Evolutionary conservation across 2,329 filamentous ascomycete species (phyloP).

Genomic region (Fonsecaea monophora): DNA sequence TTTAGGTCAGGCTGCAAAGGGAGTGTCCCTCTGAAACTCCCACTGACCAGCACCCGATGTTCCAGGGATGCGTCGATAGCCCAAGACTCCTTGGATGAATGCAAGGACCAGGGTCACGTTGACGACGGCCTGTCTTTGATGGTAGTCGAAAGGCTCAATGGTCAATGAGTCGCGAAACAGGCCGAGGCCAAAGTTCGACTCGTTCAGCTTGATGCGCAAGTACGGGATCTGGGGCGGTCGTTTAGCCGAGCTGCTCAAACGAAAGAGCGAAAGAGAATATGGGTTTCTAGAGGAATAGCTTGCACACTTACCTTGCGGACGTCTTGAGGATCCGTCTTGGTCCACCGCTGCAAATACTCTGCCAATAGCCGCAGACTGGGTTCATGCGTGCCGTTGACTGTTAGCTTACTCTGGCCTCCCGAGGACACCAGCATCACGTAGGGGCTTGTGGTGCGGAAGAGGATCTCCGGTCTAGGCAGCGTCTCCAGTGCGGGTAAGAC

Average conservation of each 20-base stretch:
- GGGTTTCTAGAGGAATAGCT: neutral
- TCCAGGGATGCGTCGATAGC: conserved; percentile 11
- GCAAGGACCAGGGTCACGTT: conserved; percentile 17
- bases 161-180: conserved; percentile 21
- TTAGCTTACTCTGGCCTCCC: conserved; percentile 9
- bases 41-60: conserved; percentile 4
- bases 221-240: conserved; percentile 14
- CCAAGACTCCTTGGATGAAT: conserved; percentile 25
- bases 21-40: conserved; percentile 13
- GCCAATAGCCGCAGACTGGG: conserved; percentile 22
- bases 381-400: conserved; percentile 22
- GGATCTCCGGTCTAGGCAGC: conserved; percentile 19
- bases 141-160: conserved; percentile 23
- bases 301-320: conserved; percentile 12
- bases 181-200: conserved; percentile 25
- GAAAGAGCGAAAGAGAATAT: neutral
- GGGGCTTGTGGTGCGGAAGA: conserved; percentile 17
- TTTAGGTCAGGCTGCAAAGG: conserved; percentile 10
- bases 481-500: conserved; percentile 19
- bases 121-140: conserved; percentile 11
- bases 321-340: conserved; percentile 21
- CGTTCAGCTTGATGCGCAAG: conserved; percentile 17
- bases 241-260: neutral
- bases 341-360: conserved; percentile 25
- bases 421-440: conserved; percentile 20